Base-by-base conservation (phyloP, 192 early-diverging fungal genomes). In the Paraglomus occultum region DNA sequence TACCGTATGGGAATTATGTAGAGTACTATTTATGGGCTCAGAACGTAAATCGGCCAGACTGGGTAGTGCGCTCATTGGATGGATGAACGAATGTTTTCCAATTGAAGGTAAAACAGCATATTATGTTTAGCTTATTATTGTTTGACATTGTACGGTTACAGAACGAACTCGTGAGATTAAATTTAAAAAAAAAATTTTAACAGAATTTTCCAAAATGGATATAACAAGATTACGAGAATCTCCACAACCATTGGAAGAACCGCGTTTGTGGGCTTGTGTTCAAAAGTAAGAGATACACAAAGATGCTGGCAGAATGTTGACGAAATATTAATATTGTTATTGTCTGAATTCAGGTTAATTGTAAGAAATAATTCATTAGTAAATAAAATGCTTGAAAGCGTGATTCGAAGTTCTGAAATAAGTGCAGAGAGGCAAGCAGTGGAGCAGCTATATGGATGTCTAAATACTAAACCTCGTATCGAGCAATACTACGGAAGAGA, bases 1-100 rank as follows among this genome's bases (percentile, higher is more conserved):
- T 31, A 10, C 54, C 10, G 38, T 57, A 31, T 57, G 54, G 54
- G 54, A 57, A 22, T 57, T 57, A 57, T 57, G 54, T 20, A 11
- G 54, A 6, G 38, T 57, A 4, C 20, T 57, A 57, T 57, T 57
- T 10, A 18, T 57, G 11, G 11, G 18, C 9, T 31, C 54, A 6
- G 20, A 10, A 11, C 20, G 15, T 57, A 11, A 22, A 57, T 23
- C 10, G 9, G 20, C 15, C 17, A 20, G 38, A 18, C 20, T 57
- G 10, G 11, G 18, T 4, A 31, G 18, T 11, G 20, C 10, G 10
- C 38, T 57, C 17, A 7, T 57, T 57, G 17, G 38, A 1, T 57
- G 54, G 54, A 7, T 57, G 38, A 57, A 57, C 38, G 38, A 57
- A 57, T 57, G 17, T 57, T 17, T 57, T 10, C 54, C 54, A 18